Conservation (phyloP, 2,329 filamentous ascomycete genomes). For the Penicillium sp. region DNA sequence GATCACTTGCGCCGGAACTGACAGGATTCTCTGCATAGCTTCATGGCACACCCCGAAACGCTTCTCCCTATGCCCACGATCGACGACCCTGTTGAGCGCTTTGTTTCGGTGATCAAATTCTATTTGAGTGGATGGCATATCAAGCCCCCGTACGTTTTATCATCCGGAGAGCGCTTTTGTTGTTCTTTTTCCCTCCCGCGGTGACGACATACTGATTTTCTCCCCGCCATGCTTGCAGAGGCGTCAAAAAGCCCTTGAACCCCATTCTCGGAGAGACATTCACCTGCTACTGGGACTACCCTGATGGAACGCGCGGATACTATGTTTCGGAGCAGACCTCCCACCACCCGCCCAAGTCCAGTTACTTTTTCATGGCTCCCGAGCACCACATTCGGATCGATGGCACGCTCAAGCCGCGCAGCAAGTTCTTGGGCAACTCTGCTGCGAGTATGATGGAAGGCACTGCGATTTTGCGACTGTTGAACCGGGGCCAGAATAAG, state of each 20-base stretch:
- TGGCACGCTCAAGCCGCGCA: constrained; percentile 90
- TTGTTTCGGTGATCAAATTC: constrained; percentile 95
- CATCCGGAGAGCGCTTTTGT: background rate
- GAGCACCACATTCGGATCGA: constrained; percentile 94
- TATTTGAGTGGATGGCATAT: constrained; percentile 99
- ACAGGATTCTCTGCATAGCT: constrained; percentile 61
- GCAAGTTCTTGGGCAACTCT: constrained; percentile 95
- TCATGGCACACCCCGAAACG: constrained; percentile 99
- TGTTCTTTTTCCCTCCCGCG: background rate
- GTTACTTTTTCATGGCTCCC: constrained; percentile 98
- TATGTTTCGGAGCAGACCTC: constrained; percentile 98
- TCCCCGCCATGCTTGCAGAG: constrained; percentile 58
- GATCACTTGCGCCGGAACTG: background rate
- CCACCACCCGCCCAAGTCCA: constrained; percentile 97
- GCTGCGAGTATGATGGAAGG: constrained; percentile 99
- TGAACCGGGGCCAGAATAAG: constrained; percentile 73
- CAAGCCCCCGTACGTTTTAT: constrained; percentile 81
- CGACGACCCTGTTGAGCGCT: constrained; percentile 86
- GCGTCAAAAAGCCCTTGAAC: constrained; percentile 97
- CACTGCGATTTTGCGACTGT: constrained; percentile 80
- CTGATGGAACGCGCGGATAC: constrained; percentile 83
- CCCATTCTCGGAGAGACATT: constrained; percentile 95
- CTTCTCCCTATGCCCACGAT: constrained; percentile 85
- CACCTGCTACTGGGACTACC: constrained; percentile 93
- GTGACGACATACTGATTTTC: constrained; percentile 11